Conservation (phyloP, 73 alveolate species). For the Tetrahymena thermophila region DNA sequence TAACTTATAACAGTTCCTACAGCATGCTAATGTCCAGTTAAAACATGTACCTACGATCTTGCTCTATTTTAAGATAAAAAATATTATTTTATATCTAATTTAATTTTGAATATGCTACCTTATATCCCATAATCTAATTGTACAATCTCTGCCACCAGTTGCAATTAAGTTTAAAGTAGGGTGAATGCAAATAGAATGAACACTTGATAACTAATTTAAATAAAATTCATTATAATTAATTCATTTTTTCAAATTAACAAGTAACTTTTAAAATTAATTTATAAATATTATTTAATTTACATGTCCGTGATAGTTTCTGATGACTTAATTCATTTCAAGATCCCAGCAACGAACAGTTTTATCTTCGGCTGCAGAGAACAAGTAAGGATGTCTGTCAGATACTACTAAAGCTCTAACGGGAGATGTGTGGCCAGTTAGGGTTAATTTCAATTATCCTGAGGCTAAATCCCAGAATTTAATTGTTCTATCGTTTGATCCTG, state of each 20-base stretch:
- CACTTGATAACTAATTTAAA: constrained; percentile 51
- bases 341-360: constrained; percentile 96
- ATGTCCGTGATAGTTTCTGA: constrained; percentile 98
- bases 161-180: constrained; percentile 94
- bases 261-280: neutral
- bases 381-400: constrained; percentile 91
- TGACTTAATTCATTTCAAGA: constrained; percentile 94
- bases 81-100: neutral
- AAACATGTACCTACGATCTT: constrained; percentile 79
- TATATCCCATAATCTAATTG: constrained; percentile 97
- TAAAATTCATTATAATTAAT: neutral
- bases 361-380: constrained; percentile 96
- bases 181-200: constrained; percentile 88
- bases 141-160: constrained; percentile 95
- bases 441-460: constrained; percentile 87
- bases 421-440: constrained; percentile 97
- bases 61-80: constrained; percentile 30
- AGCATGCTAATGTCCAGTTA: constrained; percentile 95
- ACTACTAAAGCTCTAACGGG: constrained; percentile 60
- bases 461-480: constrained; percentile 99
- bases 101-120: constrained; percentile 19
- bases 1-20: constrained; percentile 83
- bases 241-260: neutral
- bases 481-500: constrained; percentile 97
- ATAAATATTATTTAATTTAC: constrained; percentile 30